Conservation (phyloP, 345 rosid species). For the Microthlaspi erraticum region DNA sequence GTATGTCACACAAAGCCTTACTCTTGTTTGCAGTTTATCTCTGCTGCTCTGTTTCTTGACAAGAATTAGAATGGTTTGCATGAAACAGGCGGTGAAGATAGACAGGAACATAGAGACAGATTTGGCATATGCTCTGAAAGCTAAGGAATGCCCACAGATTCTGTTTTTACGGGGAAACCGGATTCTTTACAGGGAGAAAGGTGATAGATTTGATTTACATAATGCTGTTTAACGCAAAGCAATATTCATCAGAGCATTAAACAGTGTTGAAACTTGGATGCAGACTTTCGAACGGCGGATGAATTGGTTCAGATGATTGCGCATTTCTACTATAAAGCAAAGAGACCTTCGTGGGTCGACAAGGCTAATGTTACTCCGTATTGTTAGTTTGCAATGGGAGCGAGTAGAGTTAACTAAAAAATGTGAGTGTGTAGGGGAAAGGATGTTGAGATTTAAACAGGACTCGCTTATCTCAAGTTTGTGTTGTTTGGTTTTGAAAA, state of each 20-base stretch:
- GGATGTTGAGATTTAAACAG: constrained; percentile 7
- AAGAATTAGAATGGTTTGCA: constrained; percentile 8
- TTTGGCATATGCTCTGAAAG: constrained; percentile 94
- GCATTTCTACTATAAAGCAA: constrained; percentile 89
- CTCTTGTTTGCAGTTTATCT: constrained; percentile 1
- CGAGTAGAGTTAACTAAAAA: constrained; percentile 3
- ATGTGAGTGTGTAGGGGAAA: constrained; percentile 17
- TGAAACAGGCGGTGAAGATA: constrained; percentile 77
- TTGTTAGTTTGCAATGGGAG: constrained; percentile 38
- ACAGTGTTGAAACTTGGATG: constrained; percentile 17
- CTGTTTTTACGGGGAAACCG: constrained; percentile 74
- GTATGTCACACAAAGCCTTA: constrained; percentile 46
- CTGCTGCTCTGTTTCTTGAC: constrained; percentile 10
- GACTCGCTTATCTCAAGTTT: background rate
- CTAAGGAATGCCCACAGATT: constrained; percentile 78
- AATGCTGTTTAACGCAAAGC: constrained; percentile 6
- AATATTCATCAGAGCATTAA: constrained; percentile 20
- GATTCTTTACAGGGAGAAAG: constrained; percentile 80
- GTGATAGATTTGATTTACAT: constrained; percentile 41
- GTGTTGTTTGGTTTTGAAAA: background rate
- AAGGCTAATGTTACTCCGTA: constrained; percentile 46
- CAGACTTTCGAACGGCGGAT: constrained; percentile 77
- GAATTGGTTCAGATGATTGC: constrained; percentile 92
- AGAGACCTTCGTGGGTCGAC: constrained; percentile 75
- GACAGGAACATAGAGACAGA: constrained; percentile 90